phyloP scores from a whole-genome alignment of 2,329 filamentous ascomycete species.

The Aspergillus fumigatus region DNA sequence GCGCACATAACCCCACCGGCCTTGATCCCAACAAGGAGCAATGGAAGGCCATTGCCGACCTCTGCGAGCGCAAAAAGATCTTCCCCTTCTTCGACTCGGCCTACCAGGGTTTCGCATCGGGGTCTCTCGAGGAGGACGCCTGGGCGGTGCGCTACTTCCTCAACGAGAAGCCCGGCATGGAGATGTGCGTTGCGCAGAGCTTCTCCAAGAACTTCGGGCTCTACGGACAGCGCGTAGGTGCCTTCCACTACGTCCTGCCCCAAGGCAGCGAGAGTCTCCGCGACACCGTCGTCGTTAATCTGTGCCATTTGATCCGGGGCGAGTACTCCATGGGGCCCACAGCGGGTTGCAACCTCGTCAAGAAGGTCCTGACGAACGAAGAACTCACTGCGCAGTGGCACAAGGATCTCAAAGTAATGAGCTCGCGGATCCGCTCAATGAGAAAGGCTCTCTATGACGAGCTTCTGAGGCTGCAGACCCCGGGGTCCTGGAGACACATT shows the following conservation, averaged over 20 bases:
- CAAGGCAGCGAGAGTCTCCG: constrained; percentile 25
- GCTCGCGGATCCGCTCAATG: constrained; percentile 89
- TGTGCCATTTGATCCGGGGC: constrained; percentile 37
- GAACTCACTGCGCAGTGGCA: constrained; percentile 83
- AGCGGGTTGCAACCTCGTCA: constrained; percentile 81
- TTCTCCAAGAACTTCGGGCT: constrained; percentile 69
- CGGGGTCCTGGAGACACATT: constrained; percentile 96
- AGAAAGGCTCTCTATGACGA: constrained; percentile 71
- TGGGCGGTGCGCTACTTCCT: constrained; percentile 89
- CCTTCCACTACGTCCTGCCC: constrained; percentile 64
- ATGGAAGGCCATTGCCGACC: constrained; percentile 78
- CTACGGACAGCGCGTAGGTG: constrained; percentile 91
- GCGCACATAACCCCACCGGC: constrained; percentile 96
- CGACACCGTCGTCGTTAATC: constrained; percentile 33
- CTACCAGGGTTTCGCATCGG: constrained; percentile 96
- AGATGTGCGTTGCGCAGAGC: constrained; percentile 54
- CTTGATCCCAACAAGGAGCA: constrained; percentile 89
- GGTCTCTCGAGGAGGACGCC: constrained; percentile 77
- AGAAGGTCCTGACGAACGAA: constrained; percentile 72
- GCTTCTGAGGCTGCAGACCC: constrained; percentile 77
- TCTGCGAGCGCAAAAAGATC: constrained; percentile 75
- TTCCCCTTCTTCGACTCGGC: constrained; percentile 98
- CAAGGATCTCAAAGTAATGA: constrained; percentile 84
- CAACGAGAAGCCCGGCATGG: constrained; percentile 68
- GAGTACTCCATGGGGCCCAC: constrained; percentile 58